Evolutionary conservation across 2,329 filamentous ascomycete species (phyloP).

Genomic region (Aspergillus aculeatinus): DNA sequence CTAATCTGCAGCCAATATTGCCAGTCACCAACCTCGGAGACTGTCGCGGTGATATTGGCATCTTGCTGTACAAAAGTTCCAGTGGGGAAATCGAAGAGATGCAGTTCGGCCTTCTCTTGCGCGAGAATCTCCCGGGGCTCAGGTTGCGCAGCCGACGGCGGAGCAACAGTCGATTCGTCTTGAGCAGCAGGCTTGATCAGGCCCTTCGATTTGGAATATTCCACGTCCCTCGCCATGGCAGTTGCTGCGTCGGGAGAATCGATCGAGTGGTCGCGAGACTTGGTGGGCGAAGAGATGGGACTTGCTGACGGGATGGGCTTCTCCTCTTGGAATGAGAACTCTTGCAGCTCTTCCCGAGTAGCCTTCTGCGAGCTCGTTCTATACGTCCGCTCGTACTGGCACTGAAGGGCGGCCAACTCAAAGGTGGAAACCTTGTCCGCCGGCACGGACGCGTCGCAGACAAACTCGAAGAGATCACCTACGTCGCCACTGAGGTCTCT

Average conservation of each 20-base stretch:
- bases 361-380: conserved; percentile 76
- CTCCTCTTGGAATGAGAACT: conserved; percentile 75
- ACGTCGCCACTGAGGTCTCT: conserved; percentile 89
- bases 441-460: conserved; percentile 75
- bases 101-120: conserved; percentile 77
- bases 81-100: conserved; percentile 87
- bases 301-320: conserved; percentile 61
- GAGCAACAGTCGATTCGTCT: conserved; percentile 57
- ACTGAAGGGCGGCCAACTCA: conserved; percentile 79
- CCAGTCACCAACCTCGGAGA: conserved; percentile 87
- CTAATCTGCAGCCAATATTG: conserved; percentile 92
- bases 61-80: conserved; percentile 84
- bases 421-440: conserved; percentile 75
- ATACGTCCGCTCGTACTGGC: conserved; percentile 97
- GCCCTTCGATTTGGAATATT: conserved; percentile 43
- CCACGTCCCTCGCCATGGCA: conserved; percentile 47
- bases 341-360: conserved; percentile 73
- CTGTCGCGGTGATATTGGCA: conserved; percentile 69
- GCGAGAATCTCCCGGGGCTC: conserved; percentile 70
- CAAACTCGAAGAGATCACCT: conserved; percentile 96
- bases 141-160: conserved; percentile 62
- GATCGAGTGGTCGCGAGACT: conserved; percentile 34
- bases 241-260: conserved; percentile 44
- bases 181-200: conserved; percentile 38
- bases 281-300: conserved; percentile 52